Evolutionary conservation across 2,329 filamentous ascomycete genomes (phyloP), one percentile per base, ranked within the genome.

Genomic region (Teratosphaeria gauchensis): DNA sequence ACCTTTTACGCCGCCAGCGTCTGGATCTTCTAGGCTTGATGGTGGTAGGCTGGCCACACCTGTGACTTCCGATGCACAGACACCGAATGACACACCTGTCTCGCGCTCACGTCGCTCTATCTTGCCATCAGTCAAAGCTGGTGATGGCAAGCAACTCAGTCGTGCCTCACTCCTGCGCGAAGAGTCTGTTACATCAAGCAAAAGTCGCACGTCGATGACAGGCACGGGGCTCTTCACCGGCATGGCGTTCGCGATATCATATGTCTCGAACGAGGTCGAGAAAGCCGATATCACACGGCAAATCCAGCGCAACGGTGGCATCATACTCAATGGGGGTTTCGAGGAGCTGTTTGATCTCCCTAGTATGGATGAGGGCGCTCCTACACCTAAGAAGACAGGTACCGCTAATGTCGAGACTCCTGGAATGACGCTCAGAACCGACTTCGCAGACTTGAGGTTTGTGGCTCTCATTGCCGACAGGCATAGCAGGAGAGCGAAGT

Each of bases 221-320:
- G 76, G 77, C 2, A 31, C 21, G 6, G 28, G 28, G 14, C 62
- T 95, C 0, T 96, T 97, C 67, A 75, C 81, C 1, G 84, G 86
- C 51, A 96, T 96, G 91, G 84, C 84, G 0, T 96, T 97, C 73
- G 91, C 91, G 0, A 82, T 96, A 11, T 92, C 90, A 0, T 89
- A 90, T 62, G 76, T 78, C 1, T 78, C 82, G 1, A 79, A 84
- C 56, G 80, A 78, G 16, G 75, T 75, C 8, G 80, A 84, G 19
- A 83, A 84, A 71, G 67, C 83, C 63, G 68, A 76, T 54, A 71
- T 94, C 2, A 82, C 82, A 35, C 78, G 77, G 1, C 76, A 83
- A 54, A 91, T 97, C 57, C 74, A 78, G 1, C 79, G 82, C 5
- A 84, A 89, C 55, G 92, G 91, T 2, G 92, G 91, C 0, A 76